phyloP scores from a whole-genome alignment of 2,329 filamentous ascomycete genomes.

The Pseudocercospora fijiensis region DNA sequence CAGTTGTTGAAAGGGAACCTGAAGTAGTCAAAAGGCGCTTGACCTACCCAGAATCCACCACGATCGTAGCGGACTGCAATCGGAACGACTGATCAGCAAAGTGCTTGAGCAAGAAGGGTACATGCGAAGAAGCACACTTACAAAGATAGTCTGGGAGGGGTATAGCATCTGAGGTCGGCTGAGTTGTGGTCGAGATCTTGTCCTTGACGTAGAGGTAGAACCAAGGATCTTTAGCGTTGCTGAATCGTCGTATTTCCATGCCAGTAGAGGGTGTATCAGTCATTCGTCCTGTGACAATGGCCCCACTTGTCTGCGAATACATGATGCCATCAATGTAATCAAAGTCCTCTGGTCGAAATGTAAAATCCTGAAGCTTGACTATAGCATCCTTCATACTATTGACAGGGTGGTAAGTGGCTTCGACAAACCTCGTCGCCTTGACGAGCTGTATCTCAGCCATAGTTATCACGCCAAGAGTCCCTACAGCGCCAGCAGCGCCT shows the following conservation, averaged over 20 bases:
- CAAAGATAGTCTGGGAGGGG: conserved; percentile 65
- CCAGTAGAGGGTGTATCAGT: conserved; percentile 33
- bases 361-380: conserved; percentile 41
- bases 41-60: conserved; percentile 67
- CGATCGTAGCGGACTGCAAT: conserved; percentile 61
- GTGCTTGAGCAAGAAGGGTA: background rate
- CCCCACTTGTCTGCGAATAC: conserved; percentile 45
- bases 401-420: conserved; percentile 50
- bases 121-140: background rate
- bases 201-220: conserved; percentile 50
- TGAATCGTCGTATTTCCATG: conserved; percentile 39
- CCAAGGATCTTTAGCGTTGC: conserved; percentile 50
- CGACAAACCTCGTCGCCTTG: conserved; percentile 50
- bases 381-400: conserved; percentile 45
- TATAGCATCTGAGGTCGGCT: conserved; percentile 55
- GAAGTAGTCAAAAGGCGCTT: conserved; percentile 64
- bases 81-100: background rate
- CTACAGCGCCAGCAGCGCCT: conserved; percentile 64
- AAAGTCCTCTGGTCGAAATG: conserved; percentile 42
- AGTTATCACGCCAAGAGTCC: conserved; percentile 66
- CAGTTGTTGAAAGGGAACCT: conserved; percentile 63
- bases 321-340: conserved; percentile 55
- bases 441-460: conserved; percentile 52
- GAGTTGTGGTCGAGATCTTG: conserved; percentile 42
- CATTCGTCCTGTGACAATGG: conserved; percentile 48